Conservation (phyloP, 2,329 filamentous ascomycete genomes). For the Penicillium sp. region DNA sequence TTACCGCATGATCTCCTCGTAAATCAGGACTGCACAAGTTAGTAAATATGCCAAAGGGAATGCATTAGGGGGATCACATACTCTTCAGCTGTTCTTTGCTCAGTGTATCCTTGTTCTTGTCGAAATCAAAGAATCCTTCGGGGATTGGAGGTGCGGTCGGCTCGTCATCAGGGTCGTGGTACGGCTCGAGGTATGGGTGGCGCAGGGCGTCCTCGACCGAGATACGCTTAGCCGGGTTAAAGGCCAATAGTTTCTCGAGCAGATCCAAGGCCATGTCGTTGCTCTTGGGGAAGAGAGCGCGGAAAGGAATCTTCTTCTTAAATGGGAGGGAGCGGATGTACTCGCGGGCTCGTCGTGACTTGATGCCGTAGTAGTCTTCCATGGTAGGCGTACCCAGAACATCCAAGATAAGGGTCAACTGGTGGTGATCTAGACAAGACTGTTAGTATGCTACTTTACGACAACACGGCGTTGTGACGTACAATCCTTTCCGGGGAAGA, state of each 20-base stretch:
- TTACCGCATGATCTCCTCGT: slow-evolving; percentile 88
- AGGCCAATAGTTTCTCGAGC: slow-evolving; percentile 91
- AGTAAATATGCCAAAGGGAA: slow-evolving; percentile 2
- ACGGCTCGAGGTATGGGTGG: slow-evolving; percentile 97
- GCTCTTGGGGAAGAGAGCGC: slow-evolving; percentile 97
- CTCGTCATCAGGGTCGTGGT: slow-evolving; percentile 98
- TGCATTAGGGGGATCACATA: slow-evolving; percentile 32
- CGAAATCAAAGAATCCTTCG: slow-evolving; percentile 99
- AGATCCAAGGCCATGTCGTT: slow-evolving; percentile 93
- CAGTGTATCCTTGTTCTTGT: slow-evolving; percentile 98
- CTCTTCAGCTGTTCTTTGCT: slow-evolving; percentile 98
- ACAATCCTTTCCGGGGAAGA: slow-evolving; percentile 99
- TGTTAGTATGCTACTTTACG: neutral
- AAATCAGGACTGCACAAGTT: slow-evolving; percentile 69
- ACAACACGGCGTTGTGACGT: slow-evolving; percentile 15
- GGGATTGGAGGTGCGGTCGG: slow-evolving; percentile 95
- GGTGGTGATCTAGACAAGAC: slow-evolving; percentile 76
- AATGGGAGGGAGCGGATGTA: slow-evolving; percentile 98
- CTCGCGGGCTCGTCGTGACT: slow-evolving; percentile 92
- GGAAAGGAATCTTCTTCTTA: slow-evolving; percentile 99
- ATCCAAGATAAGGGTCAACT: slow-evolving; percentile 93
- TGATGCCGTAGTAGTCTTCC: slow-evolving; percentile 99
- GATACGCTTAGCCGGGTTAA: slow-evolving; percentile 98
- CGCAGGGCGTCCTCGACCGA: slow-evolving; percentile 96
- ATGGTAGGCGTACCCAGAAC: slow-evolving; percentile 97